Conservation (phyloP, 2,329 filamentous ascomycete genomes). For the Thelonectria blattea region DNA sequence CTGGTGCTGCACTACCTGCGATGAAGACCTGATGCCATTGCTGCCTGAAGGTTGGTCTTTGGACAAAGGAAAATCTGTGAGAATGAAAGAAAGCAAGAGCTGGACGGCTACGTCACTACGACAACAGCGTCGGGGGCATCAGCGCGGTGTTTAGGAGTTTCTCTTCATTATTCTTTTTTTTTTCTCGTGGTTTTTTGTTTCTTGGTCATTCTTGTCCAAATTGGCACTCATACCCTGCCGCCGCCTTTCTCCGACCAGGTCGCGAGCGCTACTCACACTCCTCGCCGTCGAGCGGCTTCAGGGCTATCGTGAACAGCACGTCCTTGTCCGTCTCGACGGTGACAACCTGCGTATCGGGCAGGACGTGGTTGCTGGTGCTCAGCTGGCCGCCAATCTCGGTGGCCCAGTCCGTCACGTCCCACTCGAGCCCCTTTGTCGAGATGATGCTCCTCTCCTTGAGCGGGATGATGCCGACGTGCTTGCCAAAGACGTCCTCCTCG, state of each 20-base stretch:
- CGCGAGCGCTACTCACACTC: conserved; percentile 37
- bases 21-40: conserved; percentile 23
- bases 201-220: conserved; percentile 21
- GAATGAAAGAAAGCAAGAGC: not conserved
- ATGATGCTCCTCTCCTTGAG: conserved; percentile 81
- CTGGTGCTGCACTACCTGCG: conserved; percentile 84
- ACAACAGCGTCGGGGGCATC: conserved; percentile 29
- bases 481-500: conserved; percentile 65
- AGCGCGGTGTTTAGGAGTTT: conserved; percentile 40
- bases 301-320: conserved; percentile 77
- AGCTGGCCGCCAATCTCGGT: conserved; percentile 76
- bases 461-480: conserved; percentile 86
- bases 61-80: not conserved
- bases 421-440: conserved; percentile 80
- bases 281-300: conserved; percentile 49
- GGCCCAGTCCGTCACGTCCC: conserved; percentile 86
- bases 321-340: conserved; percentile 67
- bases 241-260: not conserved
- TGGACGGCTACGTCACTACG: conserved; percentile 18
- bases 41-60: not conserved
- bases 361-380: conserved; percentile 82
- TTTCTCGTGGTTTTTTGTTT: conserved; percentile 20
- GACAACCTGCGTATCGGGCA: conserved; percentile 63
- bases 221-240: conserved; percentile 23
- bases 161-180: conserved; percentile 22